These are phyloP conservation scores for Leptographium procerum DNA, from an alignment of 2,329 filamentous ascomycete species.

Conservation along the genomic window DNA sequence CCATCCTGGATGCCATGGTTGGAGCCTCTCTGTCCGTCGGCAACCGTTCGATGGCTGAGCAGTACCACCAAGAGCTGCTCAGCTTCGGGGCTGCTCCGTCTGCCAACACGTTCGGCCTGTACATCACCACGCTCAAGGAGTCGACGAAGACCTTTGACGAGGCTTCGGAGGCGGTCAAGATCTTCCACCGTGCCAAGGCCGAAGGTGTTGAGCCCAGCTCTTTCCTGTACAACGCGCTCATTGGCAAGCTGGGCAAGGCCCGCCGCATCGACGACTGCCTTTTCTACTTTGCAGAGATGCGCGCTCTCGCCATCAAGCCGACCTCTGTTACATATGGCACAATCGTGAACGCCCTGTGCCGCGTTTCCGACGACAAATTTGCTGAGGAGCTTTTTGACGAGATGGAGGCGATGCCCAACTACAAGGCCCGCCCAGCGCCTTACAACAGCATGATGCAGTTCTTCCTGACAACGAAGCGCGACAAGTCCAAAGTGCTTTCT, in stretches of 20 bases:
- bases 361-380: conserved; percentile 94
- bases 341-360: conserved; percentile 93
- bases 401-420: conserved; percentile 98
- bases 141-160: conserved; percentile 97
- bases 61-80: conserved; percentile 84
- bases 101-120: conserved; percentile 94
- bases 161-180: conserved; percentile 90
- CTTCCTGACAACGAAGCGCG: conserved; percentile 94
- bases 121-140: conserved; percentile 98
- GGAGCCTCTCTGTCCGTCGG: conserved; percentile 78
- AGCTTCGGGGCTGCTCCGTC: conserved; percentile 86
- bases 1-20: conserved; percentile 93
- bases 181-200: conserved; percentile 85
- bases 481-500: conserved; percentile 81
- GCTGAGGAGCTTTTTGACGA: conserved; percentile 97
- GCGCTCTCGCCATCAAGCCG: conserved; percentile 78
- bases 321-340: conserved; percentile 98
- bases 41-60: conserved; percentile 67
- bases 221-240: conserved; percentile 95
- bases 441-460: conserved; percentile 99
- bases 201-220: conserved; percentile 94
- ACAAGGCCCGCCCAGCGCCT: conserved; percentile 91
- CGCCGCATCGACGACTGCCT: conserved; percentile 96
- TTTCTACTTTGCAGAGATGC: conserved; percentile 98
- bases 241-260: conserved; percentile 96